A percentile compares a stretch with the other conserved stretches of the same genome.
Conservation (phyloP, 2,329 filamentous ascomycete species). For the Thermomyces lanuginosus region DNA sequence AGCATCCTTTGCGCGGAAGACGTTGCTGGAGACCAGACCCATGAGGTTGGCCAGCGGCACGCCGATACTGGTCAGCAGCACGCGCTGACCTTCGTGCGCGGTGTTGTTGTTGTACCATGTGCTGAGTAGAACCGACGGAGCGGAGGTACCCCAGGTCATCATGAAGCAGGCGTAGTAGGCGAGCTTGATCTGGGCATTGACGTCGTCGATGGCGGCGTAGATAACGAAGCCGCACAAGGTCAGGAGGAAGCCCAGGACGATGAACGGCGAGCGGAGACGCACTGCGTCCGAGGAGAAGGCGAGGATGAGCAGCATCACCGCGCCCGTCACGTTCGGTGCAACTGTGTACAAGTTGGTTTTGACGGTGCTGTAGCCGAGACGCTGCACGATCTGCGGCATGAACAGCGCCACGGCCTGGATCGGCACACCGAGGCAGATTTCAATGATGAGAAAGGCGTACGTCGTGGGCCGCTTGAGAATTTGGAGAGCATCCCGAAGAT, state of each 20-base stretch:
- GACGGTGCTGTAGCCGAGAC: conserved; percentile 9
- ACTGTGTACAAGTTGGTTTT: conserved; percentile 51
- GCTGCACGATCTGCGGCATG: conserved; percentile 39
- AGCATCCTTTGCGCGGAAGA: conserved; percentile 46
- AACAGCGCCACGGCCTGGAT: conserved; percentile 42
- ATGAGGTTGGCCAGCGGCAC: conserved; percentile 64
- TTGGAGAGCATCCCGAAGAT: conserved; percentile 33
- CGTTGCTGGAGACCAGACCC: conserved; percentile 53
- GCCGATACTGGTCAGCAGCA: conserved; percentile 53
- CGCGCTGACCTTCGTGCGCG: conserved; percentile 55
- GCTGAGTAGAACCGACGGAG: conserved; percentile 50
- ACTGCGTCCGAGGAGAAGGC: conserved; percentile 54
- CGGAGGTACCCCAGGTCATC: conserved; percentile 68
- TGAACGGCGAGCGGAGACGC: conserved; percentile 56
- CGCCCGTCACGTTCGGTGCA: conserved; percentile 60
- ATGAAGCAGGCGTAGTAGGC: conserved; percentile 66
- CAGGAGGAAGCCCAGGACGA: conserved; percentile 55
- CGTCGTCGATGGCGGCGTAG: conserved; percentile 52
- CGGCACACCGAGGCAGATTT: conserved; percentile 44
- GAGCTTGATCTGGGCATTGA: conserved; percentile 43
- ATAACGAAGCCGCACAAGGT: conserved; percentile 67
- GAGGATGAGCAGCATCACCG: conserved; percentile 53
- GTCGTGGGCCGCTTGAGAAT: conserved; percentile 40
- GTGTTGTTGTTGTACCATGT: conserved; percentile 73
- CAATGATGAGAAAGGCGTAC: conserved; percentile 39